Evolutionary conservation across 306 rosid genomes (phyloP).

Genomic region (Canavalia gladiata): DNA sequence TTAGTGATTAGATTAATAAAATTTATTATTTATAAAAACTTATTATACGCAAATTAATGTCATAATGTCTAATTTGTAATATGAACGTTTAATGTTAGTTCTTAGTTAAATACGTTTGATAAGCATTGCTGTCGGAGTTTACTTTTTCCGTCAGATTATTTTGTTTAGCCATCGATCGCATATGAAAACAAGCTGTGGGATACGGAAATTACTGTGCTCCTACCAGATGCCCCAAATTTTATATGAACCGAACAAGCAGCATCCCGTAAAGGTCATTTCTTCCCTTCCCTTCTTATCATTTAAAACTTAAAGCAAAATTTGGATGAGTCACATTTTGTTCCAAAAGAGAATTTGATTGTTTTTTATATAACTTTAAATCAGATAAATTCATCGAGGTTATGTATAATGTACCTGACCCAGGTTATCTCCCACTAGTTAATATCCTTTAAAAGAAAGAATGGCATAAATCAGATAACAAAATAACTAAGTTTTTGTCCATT

Average conservation of each 20-base stretch:
- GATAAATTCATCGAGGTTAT: not conserved
- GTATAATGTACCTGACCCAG: not conserved
- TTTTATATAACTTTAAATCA: not conserved
- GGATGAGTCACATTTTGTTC: not conserved
- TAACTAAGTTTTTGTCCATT: not conserved
- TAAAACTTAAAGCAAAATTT: not conserved
- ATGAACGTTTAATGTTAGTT: too few species aligned
- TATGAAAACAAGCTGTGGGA: not conserved
- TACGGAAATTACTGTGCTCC: not conserved
- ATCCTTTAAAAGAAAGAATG: not conserved
- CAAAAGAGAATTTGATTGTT: too few species aligned
- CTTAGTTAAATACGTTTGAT: too few species aligned
- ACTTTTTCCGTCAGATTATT: too few species aligned
- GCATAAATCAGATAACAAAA: not conserved
- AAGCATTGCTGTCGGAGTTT: too few species aligned
- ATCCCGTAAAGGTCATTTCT: not conserved
- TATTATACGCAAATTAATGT: too few species aligned
- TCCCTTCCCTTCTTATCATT: not conserved
- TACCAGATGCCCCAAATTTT: not conserved
- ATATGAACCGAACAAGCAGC: not conserved
- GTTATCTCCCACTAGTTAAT: not conserved
- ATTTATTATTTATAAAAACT: too few species aligned
- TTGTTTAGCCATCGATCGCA: not conserved
- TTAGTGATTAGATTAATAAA: too few species aligned
- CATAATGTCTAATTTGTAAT: too few species aligned